Evolutionary conservation across 805 yeast species (phyloP), one percentile per base, ranked within the genome.

Genomic region (Yamadazyma akitaensis): DNA sequence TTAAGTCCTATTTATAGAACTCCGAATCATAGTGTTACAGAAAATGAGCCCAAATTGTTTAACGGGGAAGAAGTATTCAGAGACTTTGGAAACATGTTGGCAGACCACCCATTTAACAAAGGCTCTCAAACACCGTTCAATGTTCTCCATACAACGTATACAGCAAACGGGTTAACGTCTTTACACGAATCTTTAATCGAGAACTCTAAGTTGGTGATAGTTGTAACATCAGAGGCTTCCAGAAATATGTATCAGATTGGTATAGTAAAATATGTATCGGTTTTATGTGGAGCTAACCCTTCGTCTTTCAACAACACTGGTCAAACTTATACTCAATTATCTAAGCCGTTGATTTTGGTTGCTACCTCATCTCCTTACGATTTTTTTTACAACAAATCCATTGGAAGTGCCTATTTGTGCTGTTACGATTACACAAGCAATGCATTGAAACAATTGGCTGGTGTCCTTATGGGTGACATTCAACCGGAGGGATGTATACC

Each of bases 331-430:
- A 50, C 60, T 18, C 67, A 68, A 51, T 51, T 68, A 13, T 47
- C 67, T 24, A 80, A 79, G 53, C 85, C 84, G 4, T 63, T 81
- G 55, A 68, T 81, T 11, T 72, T 80, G 3, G 70, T 80, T n/a
- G 82, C 85, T 3, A 81, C 83, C 0, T 76, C 80, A 47, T 76
- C 82, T 4, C 86, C 87, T 1, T 80, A 79, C 53, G 86, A 82
- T 54, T 76, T 81, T 55, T 75, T 77, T 40, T 76, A 79, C 46
- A 79, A 79, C 46, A 73, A 74, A 41, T 71, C 72, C 37, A 74
- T 80, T 26, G 82, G 81, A 1, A 73, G 80, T 40, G 73, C 81
- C 1, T 81, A 81, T 56, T 60, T 81, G 40, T 81, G 85, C 55
- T 75, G 82, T 43, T 81, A 77, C 56, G 86, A 81, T 60, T 81